Evolutionary conservation across 768 basidiomycete species (phyloP).

Genomic region (Kockovaella imperatae): DNA sequence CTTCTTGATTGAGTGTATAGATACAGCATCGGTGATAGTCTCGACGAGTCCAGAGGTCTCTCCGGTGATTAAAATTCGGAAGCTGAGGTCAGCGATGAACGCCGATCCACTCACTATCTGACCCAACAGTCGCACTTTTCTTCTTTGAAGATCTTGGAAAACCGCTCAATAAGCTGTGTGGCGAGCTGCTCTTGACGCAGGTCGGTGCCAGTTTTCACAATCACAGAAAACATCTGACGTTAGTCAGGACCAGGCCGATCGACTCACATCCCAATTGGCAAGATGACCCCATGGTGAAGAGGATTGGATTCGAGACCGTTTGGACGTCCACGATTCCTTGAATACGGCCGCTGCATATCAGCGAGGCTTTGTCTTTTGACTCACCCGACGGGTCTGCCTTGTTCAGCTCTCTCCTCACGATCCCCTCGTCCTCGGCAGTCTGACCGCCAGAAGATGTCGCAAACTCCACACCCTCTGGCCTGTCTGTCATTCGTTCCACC

Average conservation of each 20-base stretch:
- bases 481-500: slow-evolving; percentile 73
- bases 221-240: slow-evolving; percentile 90
- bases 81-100: slow-evolving; percentile 56
- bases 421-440: slow-evolving; percentile 80
- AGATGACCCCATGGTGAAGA: slow-evolving; percentile 94
- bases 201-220: slow-evolving; percentile 96
- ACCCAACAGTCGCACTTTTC: slow-evolving; percentile 90
- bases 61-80: slow-evolving; percentile 91
- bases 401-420: slow-evolving; percentile 85
- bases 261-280: slow-evolving; percentile 54
- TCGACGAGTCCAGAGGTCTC: slow-evolving; percentile 89
- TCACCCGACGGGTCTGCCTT: slow-evolving; percentile 83
- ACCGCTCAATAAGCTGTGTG: slow-evolving; percentile 85
- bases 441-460: slow-evolving; percentile 31
- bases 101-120: slow-evolving; percentile 61
- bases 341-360: slow-evolving; percentile 62
- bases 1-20: slow-evolving; percentile 99
- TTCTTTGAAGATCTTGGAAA: slow-evolving; percentile 89
- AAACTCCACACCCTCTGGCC: slow-evolving; percentile 39
- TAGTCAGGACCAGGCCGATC: slow-evolving; percentile 35
- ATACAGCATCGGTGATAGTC: slow-evolving; percentile 96
- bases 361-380: slow-evolving; percentile 6
- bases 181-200: slow-evolving; percentile 95
- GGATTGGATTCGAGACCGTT: slow-evolving; percentile 91
- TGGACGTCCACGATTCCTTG: slow-evolving; percentile 86